phyloP scores from a whole-genome alignment of 495 filamentous ascomycete species.

The Lophiostoma macrostomum region DNA sequence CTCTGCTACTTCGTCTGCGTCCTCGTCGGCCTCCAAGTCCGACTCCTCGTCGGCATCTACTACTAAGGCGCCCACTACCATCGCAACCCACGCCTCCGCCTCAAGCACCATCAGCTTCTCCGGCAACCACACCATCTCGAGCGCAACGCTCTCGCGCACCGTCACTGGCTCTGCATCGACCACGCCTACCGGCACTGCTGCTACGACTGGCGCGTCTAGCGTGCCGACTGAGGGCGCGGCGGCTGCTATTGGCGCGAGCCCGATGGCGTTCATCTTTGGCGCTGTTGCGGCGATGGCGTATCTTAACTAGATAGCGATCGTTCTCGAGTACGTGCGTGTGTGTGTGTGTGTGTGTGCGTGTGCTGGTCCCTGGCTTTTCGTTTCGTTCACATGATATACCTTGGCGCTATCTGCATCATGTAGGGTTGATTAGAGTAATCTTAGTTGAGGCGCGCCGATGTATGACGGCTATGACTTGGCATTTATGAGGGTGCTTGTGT shows the following conservation, averaged over 20 bases:
- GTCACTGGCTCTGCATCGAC: constrained; percentile 12
- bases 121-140: constrained; percentile 9
- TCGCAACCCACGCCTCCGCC: constrained; percentile 4
- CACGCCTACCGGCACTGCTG: constrained; percentile 10
- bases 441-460: not conserved
- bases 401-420: not conserved
- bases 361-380: not conserved
- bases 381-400: constrained; percentile 6
- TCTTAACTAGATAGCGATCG: constrained; percentile 30
- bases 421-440: not conserved
- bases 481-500: too few relatives aligned
- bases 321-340: not conserved
- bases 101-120: not conserved
- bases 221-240: constrained; percentile 28
- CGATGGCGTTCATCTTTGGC: constrained; percentile 39
- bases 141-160: constrained; percentile 12
- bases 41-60: constrained; percentile 6
- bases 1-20: constrained; percentile 9
- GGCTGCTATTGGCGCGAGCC: constrained; percentile 30
- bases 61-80: constrained; percentile 2
- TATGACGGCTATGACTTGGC: not conserved
- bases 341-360: not conserved
- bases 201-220: constrained; percentile 6
- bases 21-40: constrained; percentile 11
- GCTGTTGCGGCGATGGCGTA: constrained; percentile 41